Percentiles rank a stretch among this genome's conserved stretches.
Evolutionary conservation across 164 flowering plant genomes (phyloP).

Genomic region (Magnolia changhungtana): DNA sequence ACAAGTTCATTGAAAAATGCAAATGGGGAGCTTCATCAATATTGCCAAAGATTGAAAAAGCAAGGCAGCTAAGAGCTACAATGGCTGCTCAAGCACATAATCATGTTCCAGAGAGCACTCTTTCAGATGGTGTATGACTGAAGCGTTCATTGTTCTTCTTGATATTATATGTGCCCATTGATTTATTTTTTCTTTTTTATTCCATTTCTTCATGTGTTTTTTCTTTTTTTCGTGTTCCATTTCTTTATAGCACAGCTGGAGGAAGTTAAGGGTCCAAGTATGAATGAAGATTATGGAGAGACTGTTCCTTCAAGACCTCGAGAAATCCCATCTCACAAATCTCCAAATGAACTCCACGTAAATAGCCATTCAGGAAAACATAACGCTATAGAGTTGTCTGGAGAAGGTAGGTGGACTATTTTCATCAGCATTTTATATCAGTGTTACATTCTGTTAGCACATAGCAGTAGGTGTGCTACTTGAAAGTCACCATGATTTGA

Average conservation of each 20-base stretch:
- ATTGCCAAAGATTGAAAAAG: slow-evolving; percentile 83
- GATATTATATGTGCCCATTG: background rate
- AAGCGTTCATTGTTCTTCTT: background rate
- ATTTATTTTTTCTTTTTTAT: background rate
- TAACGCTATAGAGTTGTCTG: slow-evolving; percentile 22
- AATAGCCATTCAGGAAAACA: slow-evolving; percentile 23
- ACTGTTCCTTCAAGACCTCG: slow-evolving; percentile 78
- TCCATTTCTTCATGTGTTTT: no score
- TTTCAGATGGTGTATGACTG: slow-evolving; percentile 44
- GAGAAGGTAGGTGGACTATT: slow-evolving; percentile 37
- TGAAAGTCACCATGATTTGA: no score
- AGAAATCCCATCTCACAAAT: slow-evolving; percentile 23
- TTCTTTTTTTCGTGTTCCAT: background rate
- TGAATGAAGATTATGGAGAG: slow-evolving; percentile 71
- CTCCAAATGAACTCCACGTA: slow-evolving; percentile 20
- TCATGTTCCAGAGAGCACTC: slow-evolving; percentile 30
- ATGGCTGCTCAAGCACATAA: slow-evolving; percentile 57
- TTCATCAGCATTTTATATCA: background rate
- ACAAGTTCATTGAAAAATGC: slow-evolving; percentile 91
- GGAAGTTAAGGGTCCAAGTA: slow-evolving; percentile 27
- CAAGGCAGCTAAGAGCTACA: slow-evolving; percentile 61
- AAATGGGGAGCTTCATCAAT: slow-evolving; percentile 76
- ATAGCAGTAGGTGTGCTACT: no score
- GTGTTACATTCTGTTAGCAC: no score
- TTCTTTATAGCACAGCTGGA: slow-evolving; percentile 33